These are phyloP conservation scores for Fusarium tjaetaba DNA, from an alignment of 2,329 filamentous ascomycete genomes.

Conservation along the genomic window DNA sequence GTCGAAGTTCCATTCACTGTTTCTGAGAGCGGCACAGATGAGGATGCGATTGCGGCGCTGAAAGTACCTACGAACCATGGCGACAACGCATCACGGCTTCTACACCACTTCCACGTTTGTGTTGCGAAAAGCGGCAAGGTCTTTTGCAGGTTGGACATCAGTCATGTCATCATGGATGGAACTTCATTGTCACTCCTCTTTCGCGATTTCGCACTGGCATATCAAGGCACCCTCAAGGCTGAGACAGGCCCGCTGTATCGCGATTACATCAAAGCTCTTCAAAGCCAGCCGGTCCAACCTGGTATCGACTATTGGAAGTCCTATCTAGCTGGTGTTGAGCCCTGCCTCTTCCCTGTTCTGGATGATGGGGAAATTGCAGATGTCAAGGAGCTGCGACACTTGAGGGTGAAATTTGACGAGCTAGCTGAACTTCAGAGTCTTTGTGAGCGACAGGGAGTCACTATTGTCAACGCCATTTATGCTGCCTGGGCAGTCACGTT, in stretches of 20 bases:
- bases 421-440: constrained; percentile 8
- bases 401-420: constrained; percentile 32
- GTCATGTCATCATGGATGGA: constrained; percentile 37
- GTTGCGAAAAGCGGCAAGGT: constrained; percentile 33
- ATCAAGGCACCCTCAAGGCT: not conserved
- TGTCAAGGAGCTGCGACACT: constrained; percentile 23
- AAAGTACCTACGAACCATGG: constrained; percentile 4
- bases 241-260: constrained; percentile 29
- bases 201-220: constrained; percentile 28
- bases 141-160: constrained; percentile 38
- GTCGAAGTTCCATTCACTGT: constrained; percentile 9
- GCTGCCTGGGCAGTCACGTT: constrained; percentile 36
- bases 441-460: constrained; percentile 19
- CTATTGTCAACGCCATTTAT: constrained; percentile 34
- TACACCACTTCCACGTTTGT: constrained; percentile 35
- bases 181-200: constrained; percentile 36
- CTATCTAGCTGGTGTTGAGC: constrained; percentile 25
- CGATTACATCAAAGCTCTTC: constrained; percentile 24
- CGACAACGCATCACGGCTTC: not conserved
- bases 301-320: constrained; percentile 31
- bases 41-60: constrained; percentile 9
- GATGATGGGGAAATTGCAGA: constrained; percentile 16
- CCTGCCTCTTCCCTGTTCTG: constrained; percentile 32
- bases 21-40: constrained; percentile 20
- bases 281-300: not conserved